Base-by-base conservation (phyloP, 2,329 filamentous ascomycete genomes). In the Neonectria neomacrospora region DNA sequence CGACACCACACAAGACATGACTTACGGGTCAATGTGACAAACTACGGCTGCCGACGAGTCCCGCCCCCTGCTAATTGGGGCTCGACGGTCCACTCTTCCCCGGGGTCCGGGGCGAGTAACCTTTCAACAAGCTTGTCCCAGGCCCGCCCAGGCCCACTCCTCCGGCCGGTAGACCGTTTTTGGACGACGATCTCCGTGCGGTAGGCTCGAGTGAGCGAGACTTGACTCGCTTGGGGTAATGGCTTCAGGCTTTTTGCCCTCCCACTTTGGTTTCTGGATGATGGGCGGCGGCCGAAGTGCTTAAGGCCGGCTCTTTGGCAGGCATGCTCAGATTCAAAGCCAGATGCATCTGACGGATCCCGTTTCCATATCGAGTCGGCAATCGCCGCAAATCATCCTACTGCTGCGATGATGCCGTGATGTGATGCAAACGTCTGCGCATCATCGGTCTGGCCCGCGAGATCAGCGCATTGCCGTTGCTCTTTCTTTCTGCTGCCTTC, bases 211-310 rank as follows among this genome's bases (percentile, higher is more conserved):
- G 65, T 65, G 59, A 59, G 65, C 69, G 57, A 47, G 56, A 58
- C 71, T 73, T 73, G 65, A 56, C 64, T 73, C 63, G 58, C 60
- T 72, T 73, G 67, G 64, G 68, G 64, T 30, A 63, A 71, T 61
- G 55, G 59, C 56, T 63, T 61, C 56, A 60, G 55, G 61, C 56
- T 61, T 60, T 54, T 60, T 53, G 67, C 58, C 57, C 66, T 69
- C 58, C 54, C 42, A 44, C 54, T 68, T 50, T 69, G 55, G 65
- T 66, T 60, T 57, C 60, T 71, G 64, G 64, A 65, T 61, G 20
- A 69, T 62, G 67, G 65, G 69, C 75, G 73, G 74, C 74, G 74
- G 73, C 76, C 75, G 71, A 74, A 63, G 63, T 63, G 57, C 64
- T 73, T 74, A 72, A 65, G 69, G 70, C 71, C 72, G 74, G 74